Conservation (phyloP, 352 stramenopile species). For the Phytophthora quininea region DNA sequence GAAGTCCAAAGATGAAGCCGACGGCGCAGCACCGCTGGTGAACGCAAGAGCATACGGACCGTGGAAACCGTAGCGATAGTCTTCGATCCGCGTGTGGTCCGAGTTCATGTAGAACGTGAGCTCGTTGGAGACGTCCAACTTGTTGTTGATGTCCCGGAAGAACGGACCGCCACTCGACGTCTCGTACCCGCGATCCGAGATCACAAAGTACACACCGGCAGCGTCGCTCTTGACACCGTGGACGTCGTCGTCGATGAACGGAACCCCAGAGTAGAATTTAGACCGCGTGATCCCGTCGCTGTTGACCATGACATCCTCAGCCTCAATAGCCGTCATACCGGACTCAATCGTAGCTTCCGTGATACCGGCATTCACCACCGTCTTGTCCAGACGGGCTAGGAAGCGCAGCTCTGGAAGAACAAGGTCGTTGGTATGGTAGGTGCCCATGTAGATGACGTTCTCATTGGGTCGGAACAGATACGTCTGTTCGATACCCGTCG, state of each 20-base stretch:
- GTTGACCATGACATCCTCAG: conserved; percentile 42
- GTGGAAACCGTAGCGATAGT: conserved; percentile 63
- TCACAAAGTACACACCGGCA: conserved; percentile 56
- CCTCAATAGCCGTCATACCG: conserved; percentile 42
- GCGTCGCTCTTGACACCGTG: conserved; percentile 45
- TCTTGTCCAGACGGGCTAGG: conserved; percentile 46
- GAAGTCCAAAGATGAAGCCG: conserved; percentile 37
- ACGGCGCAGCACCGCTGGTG: conserved; percentile 37
- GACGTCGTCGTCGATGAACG: conserved; percentile 43
- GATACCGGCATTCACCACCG: conserved; percentile 43
- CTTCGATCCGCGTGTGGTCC: conserved; percentile 59
- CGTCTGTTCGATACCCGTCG: conserved; percentile 35
- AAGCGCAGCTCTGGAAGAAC: conserved; percentile 52
- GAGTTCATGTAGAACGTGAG: conserved; percentile 70
- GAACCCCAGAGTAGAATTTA: conserved; percentile 50
- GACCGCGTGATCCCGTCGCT: conserved; percentile 41
- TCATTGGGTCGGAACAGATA: conserved; percentile 50
- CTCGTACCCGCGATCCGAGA: conserved; percentile 53
- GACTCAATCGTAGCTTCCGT: conserved; percentile 40
- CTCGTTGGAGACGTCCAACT: conserved; percentile 52
- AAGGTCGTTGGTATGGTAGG: conserved; percentile 42
- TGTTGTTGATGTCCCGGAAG: conserved; percentile 68
- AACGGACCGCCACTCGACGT: conserved; percentile 51
- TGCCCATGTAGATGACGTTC: conserved; percentile 64
- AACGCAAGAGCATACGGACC: conserved; percentile 53